Evolutionary conservation across 257 asterid species (phyloP), one percentile per base, ranked within the genome.

Genomic region (Penstemon davidsonii): DNA sequence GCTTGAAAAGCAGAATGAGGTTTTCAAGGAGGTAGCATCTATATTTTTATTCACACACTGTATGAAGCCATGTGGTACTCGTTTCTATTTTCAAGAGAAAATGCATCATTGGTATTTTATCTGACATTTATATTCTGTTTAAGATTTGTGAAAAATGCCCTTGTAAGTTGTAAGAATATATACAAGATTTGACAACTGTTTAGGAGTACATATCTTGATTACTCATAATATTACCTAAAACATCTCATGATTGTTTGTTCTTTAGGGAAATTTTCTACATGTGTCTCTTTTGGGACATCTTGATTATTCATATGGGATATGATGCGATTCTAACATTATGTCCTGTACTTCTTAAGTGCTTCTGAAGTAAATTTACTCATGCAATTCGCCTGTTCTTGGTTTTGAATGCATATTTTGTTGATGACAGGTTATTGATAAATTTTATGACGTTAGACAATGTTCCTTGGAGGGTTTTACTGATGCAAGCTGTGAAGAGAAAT

Each of bases 381-480:
- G 69, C 62, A 55, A 72, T 58, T 62, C 52, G 39, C 12, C 15
- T 47, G 52, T 73, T 65, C 56, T 55, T 53, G 8, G 6, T 60
- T 57, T 67, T 10, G 50, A 78, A 45, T 65, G 39, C 47, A 36
- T 79, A 6, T 11, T 80, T 71, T 67, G 36, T 50, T 40, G 63
- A 68, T 75, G 68, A 67, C 82, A 93, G 99, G 95, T 88, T 75
- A 77, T 91, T 66, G 86, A 84, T 76, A 93, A 86, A 81, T 93
- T 93, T 80, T 87, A 85, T 80, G 74, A 78, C 69, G 85, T 88
- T 81, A 84, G 91, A 80, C 88, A 84, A 75, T 71, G 75, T 73
- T 67, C 77, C 68, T 42, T 81, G 67, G 81, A 72, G 60, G 66
- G 38, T 65, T 68, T 70, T 58, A 76, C 82, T 49, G 92, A 87